Conservation (phyloP, 345 rosid genomes). For the Toxicodendron radicans region DNA sequence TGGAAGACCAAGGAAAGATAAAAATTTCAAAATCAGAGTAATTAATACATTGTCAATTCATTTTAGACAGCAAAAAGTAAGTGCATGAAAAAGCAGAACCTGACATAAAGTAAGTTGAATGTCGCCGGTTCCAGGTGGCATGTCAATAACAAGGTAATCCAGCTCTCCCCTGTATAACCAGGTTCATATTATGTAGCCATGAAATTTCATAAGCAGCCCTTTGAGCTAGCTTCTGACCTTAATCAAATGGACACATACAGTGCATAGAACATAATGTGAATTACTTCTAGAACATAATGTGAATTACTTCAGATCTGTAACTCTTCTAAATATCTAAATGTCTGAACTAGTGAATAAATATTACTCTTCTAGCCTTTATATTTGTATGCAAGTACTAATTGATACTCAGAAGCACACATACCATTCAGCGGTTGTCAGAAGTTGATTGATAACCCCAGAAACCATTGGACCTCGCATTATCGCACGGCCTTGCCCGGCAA, state of each 20-base stretch:
- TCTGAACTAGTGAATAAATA: neutral
- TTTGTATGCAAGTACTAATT: neutral
- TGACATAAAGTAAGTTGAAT: slow-evolving; percentile 95
- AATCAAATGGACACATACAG: neutral
- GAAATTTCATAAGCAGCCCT: slow-evolving; percentile 3
- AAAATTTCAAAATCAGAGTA: neutral
- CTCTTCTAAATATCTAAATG: neutral
- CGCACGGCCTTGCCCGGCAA: slow-evolving; percentile 96
- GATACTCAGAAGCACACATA: slow-evolving; percentile 28
- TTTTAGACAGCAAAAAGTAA: neutral
- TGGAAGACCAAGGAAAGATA: neutral
- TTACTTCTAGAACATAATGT: neutral
- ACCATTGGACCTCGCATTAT: slow-evolving; percentile 99
- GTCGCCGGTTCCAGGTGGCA: slow-evolving; percentile 99
- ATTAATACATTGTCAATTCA: neutral
- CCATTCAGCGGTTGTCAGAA: slow-evolving; percentile 94
- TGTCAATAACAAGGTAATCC: slow-evolving; percentile 95
- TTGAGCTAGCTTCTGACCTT: neutral
- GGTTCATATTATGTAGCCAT: neutral
- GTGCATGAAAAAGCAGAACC: slow-evolving; percentile 39
- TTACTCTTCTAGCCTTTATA: neutral
- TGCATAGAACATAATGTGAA: neutral
- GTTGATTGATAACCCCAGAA: slow-evolving; percentile 94
- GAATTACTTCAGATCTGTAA: neutral
- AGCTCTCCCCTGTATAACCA: slow-evolving; percentile 79